Base-by-base conservation (phyloP, 441 rosid species). In the Lagerstroemia fauriei region DNA sequence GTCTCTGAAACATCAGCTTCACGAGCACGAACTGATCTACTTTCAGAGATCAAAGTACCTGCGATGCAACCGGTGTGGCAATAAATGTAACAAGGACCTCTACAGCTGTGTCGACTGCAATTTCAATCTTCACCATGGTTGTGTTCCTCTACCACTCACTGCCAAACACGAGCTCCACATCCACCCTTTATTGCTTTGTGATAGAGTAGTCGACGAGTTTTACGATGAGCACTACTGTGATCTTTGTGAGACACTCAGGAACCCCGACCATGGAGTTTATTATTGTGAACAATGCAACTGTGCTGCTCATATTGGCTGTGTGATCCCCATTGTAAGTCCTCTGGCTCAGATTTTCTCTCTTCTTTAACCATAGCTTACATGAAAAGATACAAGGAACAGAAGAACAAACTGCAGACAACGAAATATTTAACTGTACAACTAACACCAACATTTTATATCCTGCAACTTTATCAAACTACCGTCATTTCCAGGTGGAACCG, bases 201-300 rank as follows among this genome's bases (percentile, higher is more conserved):
- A 80, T 34, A 50, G 29, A 29, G 17, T 24, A 1, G 18, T 72
- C 9, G 77, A 53, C 8, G 50, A 56, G 22, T 11, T 1, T 32
- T 17, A 3, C 66, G 77, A 56, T 38, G 70, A 72, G 32, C 57
- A 56, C 12, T 70, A 80, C 27, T 56, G 46, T 17, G 44, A 72
- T 34, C 16, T 32, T 47, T 80, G 77, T 16, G n/a, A 51, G 70
- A 27, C 1, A 32, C 0, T 41, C 20, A 80, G 82, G 70, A 7
- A 80, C 22, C 82, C 77, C 0, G 51, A 80, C 7, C n/a, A 31
- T 2, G 75, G 82, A 7, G 82, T 73, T 24, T 56, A 80, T 16
- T 25, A 18, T 29, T 80, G 82, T 61, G 7, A 31, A 8, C 38
- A 11, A 10, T 72, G 77, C 56, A 0, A 38, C 24, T 80, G 29